phyloP scores from a whole-genome alignment of 768 basidiomycete species.

The Lepiota subincarnata region DNA sequence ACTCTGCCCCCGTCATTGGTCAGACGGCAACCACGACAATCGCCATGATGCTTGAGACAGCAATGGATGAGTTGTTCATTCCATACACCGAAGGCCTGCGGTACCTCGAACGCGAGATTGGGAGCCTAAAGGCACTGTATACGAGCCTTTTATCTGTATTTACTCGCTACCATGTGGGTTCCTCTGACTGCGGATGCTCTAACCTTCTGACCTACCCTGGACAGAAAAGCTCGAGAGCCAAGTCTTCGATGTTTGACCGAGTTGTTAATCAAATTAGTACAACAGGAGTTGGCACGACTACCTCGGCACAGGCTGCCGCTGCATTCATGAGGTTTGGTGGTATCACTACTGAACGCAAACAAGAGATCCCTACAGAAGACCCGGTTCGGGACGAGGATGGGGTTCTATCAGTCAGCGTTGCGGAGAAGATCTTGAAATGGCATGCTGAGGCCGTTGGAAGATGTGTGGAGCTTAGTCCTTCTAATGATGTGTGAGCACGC shows the following conservation, averaged over 20 bases:
- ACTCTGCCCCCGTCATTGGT: slow-evolving; percentile 38
- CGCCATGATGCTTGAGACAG: slow-evolving; percentile 86
- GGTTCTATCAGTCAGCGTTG: slow-evolving; percentile 62
- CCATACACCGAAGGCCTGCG: slow-evolving; percentile 89
- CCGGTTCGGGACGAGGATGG: slow-evolving; percentile 81
- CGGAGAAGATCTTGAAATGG: slow-evolving; percentile 94
- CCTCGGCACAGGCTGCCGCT: slow-evolving; percentile 82
- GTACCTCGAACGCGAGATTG: slow-evolving; percentile 90
- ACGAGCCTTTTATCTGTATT: slow-evolving; percentile 67
- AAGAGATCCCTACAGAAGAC: slow-evolving; percentile 61
- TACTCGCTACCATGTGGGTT: slow-evolving; percentile 85
- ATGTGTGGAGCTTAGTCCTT: slow-evolving; percentile 82
- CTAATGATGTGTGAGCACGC: slow-evolving; percentile 75
- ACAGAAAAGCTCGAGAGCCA: slow-evolving; percentile 65
- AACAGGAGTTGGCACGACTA: slow-evolving; percentile 59
- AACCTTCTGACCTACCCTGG: slow-evolving; percentile 19
- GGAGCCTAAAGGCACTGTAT: slow-evolving; percentile 77
- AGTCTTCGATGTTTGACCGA: slow-evolving; percentile 81
- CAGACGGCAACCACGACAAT: slow-evolving; percentile 54
- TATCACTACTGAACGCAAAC: slow-evolving; percentile 50
- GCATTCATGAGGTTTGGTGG: slow-evolving; percentile 88
- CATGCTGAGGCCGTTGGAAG: slow-evolving; percentile 96
- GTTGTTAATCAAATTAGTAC: slow-evolving; percentile 87
- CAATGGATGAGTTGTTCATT: slow-evolving; percentile 94
- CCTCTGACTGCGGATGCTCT: neutral